Conservation (phyloP, 2,329 filamentous ascomycete genomes). For the Fusarium xylarioides region DNA sequence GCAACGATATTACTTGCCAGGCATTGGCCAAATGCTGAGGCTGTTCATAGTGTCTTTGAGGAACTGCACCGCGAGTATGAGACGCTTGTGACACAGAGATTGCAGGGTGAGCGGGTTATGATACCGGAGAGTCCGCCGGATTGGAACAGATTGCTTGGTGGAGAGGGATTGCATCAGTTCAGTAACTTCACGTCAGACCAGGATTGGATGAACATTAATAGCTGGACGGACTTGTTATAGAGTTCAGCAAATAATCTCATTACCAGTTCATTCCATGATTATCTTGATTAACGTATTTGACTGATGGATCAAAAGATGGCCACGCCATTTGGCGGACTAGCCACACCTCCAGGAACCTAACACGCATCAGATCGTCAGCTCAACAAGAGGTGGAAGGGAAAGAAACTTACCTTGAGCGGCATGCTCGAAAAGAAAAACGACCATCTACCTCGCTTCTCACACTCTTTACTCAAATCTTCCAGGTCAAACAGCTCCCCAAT, state of each 20-base stretch:
- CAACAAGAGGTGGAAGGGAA: rapidly evolving
- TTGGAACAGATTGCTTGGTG: constrained; percentile 37
- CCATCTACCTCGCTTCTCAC: constrained; percentile 46
- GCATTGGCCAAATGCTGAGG: constrained; percentile 40
- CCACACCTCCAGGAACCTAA: constrained; percentile 22
- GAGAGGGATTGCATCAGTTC: constrained; percentile 29
- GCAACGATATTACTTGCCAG: constrained; percentile 26
- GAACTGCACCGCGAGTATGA: constrained; percentile 39
- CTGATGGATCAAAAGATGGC: constrained; percentile 2
- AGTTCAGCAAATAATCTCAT: neutral
- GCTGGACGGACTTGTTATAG: constrained; percentile 37
- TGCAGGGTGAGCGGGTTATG: constrained; percentile 39
- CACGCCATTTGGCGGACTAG: constrained; percentile 19
- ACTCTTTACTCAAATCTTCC: constrained; percentile 49
- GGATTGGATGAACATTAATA: constrained; percentile 40
- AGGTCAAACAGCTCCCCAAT: constrained; percentile 61
- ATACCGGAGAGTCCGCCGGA: constrained; percentile 38
- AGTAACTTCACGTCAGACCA: constrained; percentile 32
- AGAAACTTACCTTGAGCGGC: constrained; percentile 16
- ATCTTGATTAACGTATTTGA: rapidly evolving
- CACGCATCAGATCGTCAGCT: neutral
- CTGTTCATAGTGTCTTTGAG: constrained; percentile 41
- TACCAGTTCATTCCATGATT: neutral
- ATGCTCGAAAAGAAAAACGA: constrained; percentile 51
- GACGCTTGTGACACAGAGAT: constrained; percentile 33